These are phyloP conservation scores for Entrophospora sp. DNA, from an alignment of 192 early-diverging fungal species.

Conservation along the genomic window DNA sequence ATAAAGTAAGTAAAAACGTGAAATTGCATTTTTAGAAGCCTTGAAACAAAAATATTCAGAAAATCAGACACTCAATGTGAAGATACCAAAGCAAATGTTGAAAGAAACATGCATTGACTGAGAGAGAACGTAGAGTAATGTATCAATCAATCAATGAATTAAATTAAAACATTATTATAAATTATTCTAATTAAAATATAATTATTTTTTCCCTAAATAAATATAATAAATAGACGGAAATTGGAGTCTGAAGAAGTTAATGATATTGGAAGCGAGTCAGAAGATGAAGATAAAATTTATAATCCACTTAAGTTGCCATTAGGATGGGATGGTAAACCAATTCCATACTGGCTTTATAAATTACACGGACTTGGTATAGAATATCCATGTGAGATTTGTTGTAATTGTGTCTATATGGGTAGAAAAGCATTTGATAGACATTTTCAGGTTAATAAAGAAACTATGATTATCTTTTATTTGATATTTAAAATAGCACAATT, in stretches of 20 bases:
- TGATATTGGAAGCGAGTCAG: conserved; percentile 51
- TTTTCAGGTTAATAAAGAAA: too few relatives aligned
- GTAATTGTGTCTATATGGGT: conserved; percentile 89
- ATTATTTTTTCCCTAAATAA: not conserved
- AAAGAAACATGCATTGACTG: conserved; percentile 87
- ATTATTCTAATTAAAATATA: conserved; percentile 8
- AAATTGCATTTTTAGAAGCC: conserved; percentile 56
- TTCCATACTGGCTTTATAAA: conserved; percentile 98
- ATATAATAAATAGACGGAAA: conserved; percentile 44
- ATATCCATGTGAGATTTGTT: conserved; percentile 95
- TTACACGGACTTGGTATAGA: conserved; percentile 91
- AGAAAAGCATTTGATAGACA: conserved; percentile 94
- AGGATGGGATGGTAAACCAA: conserved; percentile 98
- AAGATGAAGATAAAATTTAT: conserved; percentile 87
- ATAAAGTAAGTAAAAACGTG: conserved; percentile 45
- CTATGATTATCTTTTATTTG: too few relatives aligned
- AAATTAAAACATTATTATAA: too few relatives aligned
- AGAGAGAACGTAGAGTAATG: conserved; percentile 67
- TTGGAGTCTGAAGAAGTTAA: conserved; percentile 63
- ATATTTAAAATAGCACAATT: too few relatives aligned
- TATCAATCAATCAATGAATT: too few relatives aligned
- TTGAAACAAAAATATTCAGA: conserved; percentile 53
- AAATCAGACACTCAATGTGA: conserved; percentile 46
- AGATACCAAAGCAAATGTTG: conserved; percentile 80
- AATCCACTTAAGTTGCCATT: conserved; percentile 93